phyloP scores from a whole-genome alignment of 371 early-diverging fungal genomes.

The Mucor indicus region DNA sequence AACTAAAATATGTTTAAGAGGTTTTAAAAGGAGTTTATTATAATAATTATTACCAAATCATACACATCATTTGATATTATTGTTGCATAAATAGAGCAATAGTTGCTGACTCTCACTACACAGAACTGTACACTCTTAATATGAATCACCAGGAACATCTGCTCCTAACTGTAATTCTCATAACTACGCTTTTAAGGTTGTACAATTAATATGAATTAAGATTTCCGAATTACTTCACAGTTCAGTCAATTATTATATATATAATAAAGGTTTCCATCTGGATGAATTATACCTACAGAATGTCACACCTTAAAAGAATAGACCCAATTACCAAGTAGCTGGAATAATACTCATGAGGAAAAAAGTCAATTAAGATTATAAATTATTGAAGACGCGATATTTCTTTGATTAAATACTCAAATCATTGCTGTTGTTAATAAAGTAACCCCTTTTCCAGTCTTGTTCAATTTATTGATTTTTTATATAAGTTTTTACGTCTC shows the following conservation, averaged over 20 bases:
- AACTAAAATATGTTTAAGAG: neutral
- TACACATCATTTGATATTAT: neutral
- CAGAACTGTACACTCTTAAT: constrained; percentile 1
- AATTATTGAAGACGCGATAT: constrained; percentile 10
- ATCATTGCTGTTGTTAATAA: constrained; percentile 3
- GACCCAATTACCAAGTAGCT: constrained; percentile 6
- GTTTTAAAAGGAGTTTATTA: neutral
- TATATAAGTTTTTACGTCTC: constrained; percentile 1
- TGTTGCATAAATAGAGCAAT: constrained; percentile 3
- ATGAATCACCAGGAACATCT: neutral
- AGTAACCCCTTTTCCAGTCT: constrained; percentile 4
- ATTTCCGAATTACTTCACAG: constrained; percentile 2
- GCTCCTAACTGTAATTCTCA: constrained; percentile 2
- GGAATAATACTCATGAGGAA: constrained; percentile 5
- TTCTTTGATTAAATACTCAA: constrained; percentile 7
- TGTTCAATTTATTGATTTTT: constrained; percentile 12
- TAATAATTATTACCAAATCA: neutral
- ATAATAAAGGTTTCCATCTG: constrained; percentile 6
- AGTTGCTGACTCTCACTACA: constrained; percentile 1
- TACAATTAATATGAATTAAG: constrained; percentile 8
- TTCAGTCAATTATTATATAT: constrained; percentile 1
- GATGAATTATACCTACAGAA: constrained; percentile 4
- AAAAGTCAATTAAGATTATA: constrained; percentile 7
- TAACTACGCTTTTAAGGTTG: constrained; percentile 3
- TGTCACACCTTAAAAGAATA: neutral